A percentile compares a stretch with the other conserved stretches of the same genome.
These are phyloP conservation scores for Exserohilum turcica DNA, from an alignment of 2,329 filamentous ascomycete species.

Conservation along the genomic window DNA sequence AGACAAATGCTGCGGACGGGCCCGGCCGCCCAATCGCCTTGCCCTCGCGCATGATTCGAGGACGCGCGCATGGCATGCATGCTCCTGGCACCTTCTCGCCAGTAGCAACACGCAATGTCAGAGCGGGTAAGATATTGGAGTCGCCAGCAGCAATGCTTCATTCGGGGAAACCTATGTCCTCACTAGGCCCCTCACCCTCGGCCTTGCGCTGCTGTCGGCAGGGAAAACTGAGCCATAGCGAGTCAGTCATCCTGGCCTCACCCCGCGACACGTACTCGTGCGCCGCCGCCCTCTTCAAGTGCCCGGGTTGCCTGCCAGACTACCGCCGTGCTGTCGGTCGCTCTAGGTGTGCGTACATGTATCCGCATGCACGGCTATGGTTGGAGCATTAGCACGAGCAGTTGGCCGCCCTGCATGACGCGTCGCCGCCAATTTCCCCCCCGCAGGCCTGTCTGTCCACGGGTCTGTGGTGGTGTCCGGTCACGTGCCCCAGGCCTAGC, in stretches of 20 bases:
- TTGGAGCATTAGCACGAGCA: too few species aligned
- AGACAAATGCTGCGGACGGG: slow-evolving; percentile 13
- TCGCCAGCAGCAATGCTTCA: not conserved
- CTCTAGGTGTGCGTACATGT: too few species aligned
- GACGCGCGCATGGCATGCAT: slow-evolving; percentile 2
- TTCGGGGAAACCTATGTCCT: not conserved
- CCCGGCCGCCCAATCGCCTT: slow-evolving; percentile 19
- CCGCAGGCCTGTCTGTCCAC: too few species aligned
- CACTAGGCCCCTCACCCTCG: slow-evolving; percentile 5
- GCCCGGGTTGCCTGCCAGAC: not conserved
- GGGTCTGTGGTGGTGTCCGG: not conserved
- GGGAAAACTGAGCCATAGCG: slow-evolving; percentile 4
- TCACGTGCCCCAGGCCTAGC: slow-evolving; percentile 11
- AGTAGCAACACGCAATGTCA: not conserved
- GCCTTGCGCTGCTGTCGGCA: slow-evolving; percentile 12
- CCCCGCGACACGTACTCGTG: not conserved
- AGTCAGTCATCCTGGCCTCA: not conserved
- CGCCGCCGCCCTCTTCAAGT: not conserved
- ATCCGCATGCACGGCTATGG: too few species aligned
- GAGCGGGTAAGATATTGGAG: slow-evolving; percentile 6
- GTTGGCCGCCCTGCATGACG: not conserved
- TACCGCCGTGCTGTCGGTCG: not conserved
- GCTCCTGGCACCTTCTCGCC: not conserved
- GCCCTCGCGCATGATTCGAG: slow-evolving; percentile 9
- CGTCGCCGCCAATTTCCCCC: not conserved